phyloP scores from a whole-genome alignment of 768 basidiomycete genomes.

The Russula earlei region DNA sequence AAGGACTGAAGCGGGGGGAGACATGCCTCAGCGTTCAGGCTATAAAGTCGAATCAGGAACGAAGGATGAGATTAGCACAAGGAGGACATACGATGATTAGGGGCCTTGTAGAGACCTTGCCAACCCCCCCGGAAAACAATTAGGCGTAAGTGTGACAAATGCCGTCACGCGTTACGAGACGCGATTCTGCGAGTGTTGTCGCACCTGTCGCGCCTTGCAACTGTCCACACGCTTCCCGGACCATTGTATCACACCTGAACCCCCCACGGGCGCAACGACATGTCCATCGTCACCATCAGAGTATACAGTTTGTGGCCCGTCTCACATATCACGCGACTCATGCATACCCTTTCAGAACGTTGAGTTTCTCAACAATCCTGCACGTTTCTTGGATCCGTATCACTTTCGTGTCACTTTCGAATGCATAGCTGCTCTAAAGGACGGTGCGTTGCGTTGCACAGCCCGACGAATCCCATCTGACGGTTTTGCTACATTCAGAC shows the following conservation, averaged over 20 bases:
- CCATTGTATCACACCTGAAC: not conserved
- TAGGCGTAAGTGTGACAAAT: not conserved
- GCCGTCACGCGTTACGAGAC: conserved; percentile 7
- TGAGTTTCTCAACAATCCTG: conserved; percentile 89
- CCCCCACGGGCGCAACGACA: not conserved
- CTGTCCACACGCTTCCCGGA: not conserved
- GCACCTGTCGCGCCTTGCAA: not conserved
- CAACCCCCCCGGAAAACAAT: not conserved
- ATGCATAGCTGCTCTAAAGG: conserved; percentile 83
- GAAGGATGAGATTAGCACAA: not conserved
- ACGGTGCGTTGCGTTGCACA: conserved; percentile 43
- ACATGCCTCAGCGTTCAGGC: not conserved
- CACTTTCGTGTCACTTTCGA: conserved; percentile 95
- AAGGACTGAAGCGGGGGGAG: not conserved
- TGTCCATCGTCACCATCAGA: conserved; percentile 22
- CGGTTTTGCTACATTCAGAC: conserved; percentile 39
- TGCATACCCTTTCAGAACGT: conserved; percentile 46
- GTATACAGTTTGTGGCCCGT: not conserved
- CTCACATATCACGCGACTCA: not conserved
- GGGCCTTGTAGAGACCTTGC: not conserved
- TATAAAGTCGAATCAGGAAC: not conserved
- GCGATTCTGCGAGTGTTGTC: conserved; percentile 11
- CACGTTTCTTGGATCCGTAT: conserved; percentile 84
- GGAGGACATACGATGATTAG: not conserved
- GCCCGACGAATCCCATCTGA: no score